Evolutionary conservation across 2,329 filamentous ascomycete species (phyloP).

Genomic region (Colletotrichum echinochloae): DNA sequence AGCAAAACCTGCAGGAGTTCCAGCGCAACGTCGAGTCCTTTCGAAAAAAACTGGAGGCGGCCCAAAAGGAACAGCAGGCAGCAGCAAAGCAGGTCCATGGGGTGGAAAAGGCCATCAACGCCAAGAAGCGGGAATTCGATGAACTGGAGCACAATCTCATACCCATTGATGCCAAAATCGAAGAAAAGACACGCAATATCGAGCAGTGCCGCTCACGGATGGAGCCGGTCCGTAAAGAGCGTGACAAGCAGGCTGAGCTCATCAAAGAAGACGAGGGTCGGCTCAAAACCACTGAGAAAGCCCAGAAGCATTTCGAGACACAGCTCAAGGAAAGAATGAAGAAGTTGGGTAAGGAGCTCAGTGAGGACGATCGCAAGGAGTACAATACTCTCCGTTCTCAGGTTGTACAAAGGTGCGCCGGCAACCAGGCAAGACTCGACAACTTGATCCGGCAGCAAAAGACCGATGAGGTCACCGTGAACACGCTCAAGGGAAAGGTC

Average conservation of each 20-base stretch:
- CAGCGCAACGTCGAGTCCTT: constrained; percentile 88
- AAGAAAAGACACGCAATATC: constrained; percentile 78
- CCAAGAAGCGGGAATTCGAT: constrained; percentile 88
- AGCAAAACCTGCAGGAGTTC: constrained; percentile 94
- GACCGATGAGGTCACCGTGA: constrained; percentile 91
- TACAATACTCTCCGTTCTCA: constrained; percentile 88
- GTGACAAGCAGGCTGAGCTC: constrained; percentile 75
- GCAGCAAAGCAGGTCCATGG: constrained; percentile 82
- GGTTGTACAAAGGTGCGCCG: constrained; percentile 84
- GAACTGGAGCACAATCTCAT: constrained; percentile 87
- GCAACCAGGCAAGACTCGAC: constrained; percentile 85
- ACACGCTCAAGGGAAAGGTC: constrained; percentile 88
- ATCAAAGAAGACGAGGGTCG: constrained; percentile 84
- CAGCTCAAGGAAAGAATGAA: constrained; percentile 88
- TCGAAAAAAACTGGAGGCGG: constrained; percentile 82
- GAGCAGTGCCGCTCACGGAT: constrained; percentile 76
- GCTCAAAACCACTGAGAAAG: constrained; percentile 86
- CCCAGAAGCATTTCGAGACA: constrained; percentile 87
- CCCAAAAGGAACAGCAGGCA: constrained; percentile 84
- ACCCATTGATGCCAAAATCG: constrained; percentile 92
- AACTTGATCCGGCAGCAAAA: constrained; percentile 90
- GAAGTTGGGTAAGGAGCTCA: constrained; percentile 88
- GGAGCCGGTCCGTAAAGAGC: constrained; percentile 79
- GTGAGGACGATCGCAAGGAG: constrained; percentile 86
- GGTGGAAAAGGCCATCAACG: constrained; percentile 86